Base-by-base conservation (phyloP, 352 stramenopile genomes). In the Phytopythium kandeliae region DNA sequence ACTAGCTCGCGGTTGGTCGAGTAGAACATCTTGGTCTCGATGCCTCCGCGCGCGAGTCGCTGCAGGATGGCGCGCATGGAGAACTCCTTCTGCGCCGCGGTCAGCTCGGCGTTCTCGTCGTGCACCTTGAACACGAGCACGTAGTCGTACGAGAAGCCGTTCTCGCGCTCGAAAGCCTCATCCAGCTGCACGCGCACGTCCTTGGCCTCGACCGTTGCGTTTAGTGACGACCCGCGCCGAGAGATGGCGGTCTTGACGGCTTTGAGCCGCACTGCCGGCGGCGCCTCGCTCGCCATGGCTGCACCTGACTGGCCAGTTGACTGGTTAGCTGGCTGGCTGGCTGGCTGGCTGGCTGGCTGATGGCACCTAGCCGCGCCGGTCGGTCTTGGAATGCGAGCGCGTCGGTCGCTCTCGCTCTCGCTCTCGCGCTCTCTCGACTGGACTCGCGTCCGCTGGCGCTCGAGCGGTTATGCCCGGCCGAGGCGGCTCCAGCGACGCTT, bases 21-120 rank as follows among this genome's bases (percentile, higher is more conserved):
- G 69, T 90, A 88, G 40, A 87, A 90, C 74, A 90, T 87, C 59
- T 88, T 87, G 67, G 79, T 90, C 66, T 90, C 79, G 17, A 90
- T 85, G 51, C 79, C 79, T 28, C 74, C 79, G 30, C 64, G 64
- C 22, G 76, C 79, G 48, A 90, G 60, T 19, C 78, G 67, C 57
- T 88, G 72, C 30, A 90, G 68, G 31, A 90, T 75, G 16, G 60
- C 74, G 59, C 79, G 76, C 79, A 88, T 88, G 45, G 70, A 85
- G 50, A 65, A 69, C 34, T 87, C 72, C 58, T 87, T 90, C 51
- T 90, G 79, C 33, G 50, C 33, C 26, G 73, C 47, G 52, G 62
- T 65, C 36, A 90, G 66, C 52, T 78, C 59, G 8, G 65, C 65
- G 42, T 55, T 70, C 57, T 90, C 79, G 48, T 86, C 76, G 63